Evolutionary conservation across 352 stramenopile species (phyloP).

Genomic region (Globisporangium uncinulatum): DNA sequence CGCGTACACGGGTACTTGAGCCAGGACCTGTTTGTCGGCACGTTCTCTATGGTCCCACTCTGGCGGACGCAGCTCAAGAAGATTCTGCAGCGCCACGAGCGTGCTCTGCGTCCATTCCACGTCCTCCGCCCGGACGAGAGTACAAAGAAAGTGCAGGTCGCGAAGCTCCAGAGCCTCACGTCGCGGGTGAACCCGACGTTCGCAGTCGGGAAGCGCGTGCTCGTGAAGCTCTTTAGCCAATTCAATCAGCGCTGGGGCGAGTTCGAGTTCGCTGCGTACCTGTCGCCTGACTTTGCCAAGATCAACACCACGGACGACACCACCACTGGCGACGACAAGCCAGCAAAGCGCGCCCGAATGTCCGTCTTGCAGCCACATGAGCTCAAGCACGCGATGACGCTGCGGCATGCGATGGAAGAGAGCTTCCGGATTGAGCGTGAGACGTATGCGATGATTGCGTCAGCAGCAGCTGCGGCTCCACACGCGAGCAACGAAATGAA

Average conservation of each 20-base stretch:
- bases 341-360: constrained; percentile 40
- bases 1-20: constrained; percentile 51
- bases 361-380: constrained; percentile 37
- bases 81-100: constrained; percentile 43
- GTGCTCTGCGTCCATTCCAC: constrained; percentile 13
- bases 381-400: constrained; percentile 45
- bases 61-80: constrained; percentile 57
- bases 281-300: constrained; percentile 44
- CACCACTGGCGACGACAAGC: neutral
- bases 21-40: constrained; percentile 51
- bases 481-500: constrained; percentile 11
- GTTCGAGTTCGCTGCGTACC: constrained; percentile 64
- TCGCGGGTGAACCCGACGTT: constrained; percentile 79
- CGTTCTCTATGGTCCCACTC: constrained; percentile 50
- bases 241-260: constrained; percentile 82
- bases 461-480: constrained; percentile 1
- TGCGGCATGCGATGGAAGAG: constrained; percentile 74
- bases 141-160: constrained; percentile 23
- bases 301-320: constrained; percentile 7
- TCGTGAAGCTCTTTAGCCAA: constrained; percentile 84
- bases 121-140: constrained; percentile 11
- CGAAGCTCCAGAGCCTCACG: constrained; percentile 54
- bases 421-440: constrained; percentile 58
- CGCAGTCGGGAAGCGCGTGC: constrained; percentile 40
- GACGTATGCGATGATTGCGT: constrained; percentile 50